Evolutionary conservation across 345 rosid genomes (phyloP).

Genomic region (Rhodamnia rubescens): DNA sequence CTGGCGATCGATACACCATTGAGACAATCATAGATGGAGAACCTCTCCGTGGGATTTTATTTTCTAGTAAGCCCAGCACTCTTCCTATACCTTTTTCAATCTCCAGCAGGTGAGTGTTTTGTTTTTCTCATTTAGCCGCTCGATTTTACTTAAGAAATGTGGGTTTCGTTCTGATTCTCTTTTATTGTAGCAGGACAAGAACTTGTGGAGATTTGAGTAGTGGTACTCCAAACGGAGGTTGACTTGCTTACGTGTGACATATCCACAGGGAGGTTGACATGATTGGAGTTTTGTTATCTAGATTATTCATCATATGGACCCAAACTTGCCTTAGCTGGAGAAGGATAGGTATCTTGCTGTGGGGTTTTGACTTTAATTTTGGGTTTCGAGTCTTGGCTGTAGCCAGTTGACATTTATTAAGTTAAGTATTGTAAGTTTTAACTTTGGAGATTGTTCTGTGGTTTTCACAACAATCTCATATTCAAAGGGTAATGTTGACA

Average conservation of each 20-base stretch:
- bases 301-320: neutral
- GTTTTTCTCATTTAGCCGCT: neutral
- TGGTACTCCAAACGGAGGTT: constrained; percentile 7
- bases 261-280: neutral
- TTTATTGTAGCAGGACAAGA: constrained; percentile 33
- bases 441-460: neutral
- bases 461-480: neutral
- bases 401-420: neutral
- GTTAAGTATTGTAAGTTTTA: neutral
- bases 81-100: constrained; percentile 12
- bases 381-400: neutral
- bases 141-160: neutral
- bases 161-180: neutral
- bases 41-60: constrained; percentile 48
- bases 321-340: neutral
- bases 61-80: constrained; percentile 42
- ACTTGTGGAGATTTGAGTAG: constrained; percentile 11
- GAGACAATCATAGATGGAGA: no score
- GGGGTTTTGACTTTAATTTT: neutral
- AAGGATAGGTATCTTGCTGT: neutral
- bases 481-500: neutral
- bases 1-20: no score
- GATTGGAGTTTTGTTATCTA: neutral
- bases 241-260: no score
- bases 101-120: constrained; percentile 28